Base-by-base conservation (phyloP, 352 stramenopile species). In the Phytopythium delawarense region DNA sequence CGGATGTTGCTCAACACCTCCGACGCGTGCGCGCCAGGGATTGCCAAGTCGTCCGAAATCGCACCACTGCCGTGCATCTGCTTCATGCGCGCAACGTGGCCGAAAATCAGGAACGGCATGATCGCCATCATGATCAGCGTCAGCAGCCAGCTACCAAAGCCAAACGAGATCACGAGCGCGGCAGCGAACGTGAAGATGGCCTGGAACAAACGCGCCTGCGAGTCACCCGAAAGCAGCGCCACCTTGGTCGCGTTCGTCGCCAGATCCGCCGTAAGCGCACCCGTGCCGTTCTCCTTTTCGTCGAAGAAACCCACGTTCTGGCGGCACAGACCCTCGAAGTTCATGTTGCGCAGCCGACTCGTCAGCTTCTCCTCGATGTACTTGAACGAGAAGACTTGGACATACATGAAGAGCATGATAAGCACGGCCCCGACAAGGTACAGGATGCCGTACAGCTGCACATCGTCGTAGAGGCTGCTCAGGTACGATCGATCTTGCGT, bases 231-330 rank as follows among this genome's bases (percentile, higher is more conserved):
- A n/a, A 89, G 46, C 21, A 80, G 49, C 0, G 74, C 69, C 0
- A 83, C 76, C 23, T 72, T 56, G 23, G 58, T 45, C 40, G 30
- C 40, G 37, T 69, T 52, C 30, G 76, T 87, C 78, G 7, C 53
- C 15, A 92, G 64, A 32, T 87, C 76, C 7, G 73, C 77, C 2
- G 71, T 72, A n/a, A 81, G 64, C 0, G 75, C 72, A 34, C 88
- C 87, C 1, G 79, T 79, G 5, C 76, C 77, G 59, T 92, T 88
- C 7, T 76, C 61, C 51, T 81, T 66, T 15, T 80, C 66, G 58
- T 96, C 87, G 59, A 95, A 96, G 59, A 85, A 97, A 0, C 67
- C 81, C 16, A 81, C 75, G 12, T 81, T 69, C 2, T 49, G 25
- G 6, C 78, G 79, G 62, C 75, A 73, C 12, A 90, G 65, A 7